phyloP scores from a whole-genome alignment of 192 early-diverging fungal species.

The Cladochytrium replicatum region DNA sequence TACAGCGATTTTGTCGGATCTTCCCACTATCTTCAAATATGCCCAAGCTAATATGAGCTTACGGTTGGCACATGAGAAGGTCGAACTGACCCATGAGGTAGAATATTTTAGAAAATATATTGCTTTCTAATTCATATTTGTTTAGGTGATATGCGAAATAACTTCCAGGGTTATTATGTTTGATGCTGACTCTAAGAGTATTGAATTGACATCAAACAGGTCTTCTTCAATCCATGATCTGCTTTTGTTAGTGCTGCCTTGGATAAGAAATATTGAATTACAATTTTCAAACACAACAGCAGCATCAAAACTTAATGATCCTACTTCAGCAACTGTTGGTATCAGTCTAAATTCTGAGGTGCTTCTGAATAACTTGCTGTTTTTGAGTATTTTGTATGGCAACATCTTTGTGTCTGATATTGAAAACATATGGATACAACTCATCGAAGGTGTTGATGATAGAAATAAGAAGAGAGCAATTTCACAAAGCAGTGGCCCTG shows the following conservation, averaged over 20 bases:
- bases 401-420: constrained; percentile 68
- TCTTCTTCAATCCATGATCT: constrained; percentile 69
- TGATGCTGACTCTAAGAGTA: no score
- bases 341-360: constrained; percentile 18
- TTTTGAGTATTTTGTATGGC: constrained; percentile 70
- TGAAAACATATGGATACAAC: constrained; percentile 65
- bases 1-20: constrained; percentile 53
- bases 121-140: background rate
- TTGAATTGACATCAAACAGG: no score
- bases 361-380: constrained; percentile 68
- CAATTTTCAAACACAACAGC: no score
- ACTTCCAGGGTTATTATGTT: constrained; percentile 53
- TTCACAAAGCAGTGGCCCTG: constrained; percentile 9
- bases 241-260: constrained; percentile 64
- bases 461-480: constrained; percentile 11
- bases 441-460: constrained; percentile 35
- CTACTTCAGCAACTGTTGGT: background rate
- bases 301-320: background rate
- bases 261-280: constrained; percentile 70
- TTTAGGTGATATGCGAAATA: constrained; percentile 63
- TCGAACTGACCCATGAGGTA: constrained; percentile 54
- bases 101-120: background rate
- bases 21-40: constrained; percentile 72
- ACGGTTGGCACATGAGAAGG: constrained; percentile 51
- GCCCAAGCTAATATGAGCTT: constrained; percentile 62